Evolutionary conservation across 257 asterid species (phyloP), one percentile per base, ranked within the genome.

Genomic region (Lycium ferocissimum): DNA sequence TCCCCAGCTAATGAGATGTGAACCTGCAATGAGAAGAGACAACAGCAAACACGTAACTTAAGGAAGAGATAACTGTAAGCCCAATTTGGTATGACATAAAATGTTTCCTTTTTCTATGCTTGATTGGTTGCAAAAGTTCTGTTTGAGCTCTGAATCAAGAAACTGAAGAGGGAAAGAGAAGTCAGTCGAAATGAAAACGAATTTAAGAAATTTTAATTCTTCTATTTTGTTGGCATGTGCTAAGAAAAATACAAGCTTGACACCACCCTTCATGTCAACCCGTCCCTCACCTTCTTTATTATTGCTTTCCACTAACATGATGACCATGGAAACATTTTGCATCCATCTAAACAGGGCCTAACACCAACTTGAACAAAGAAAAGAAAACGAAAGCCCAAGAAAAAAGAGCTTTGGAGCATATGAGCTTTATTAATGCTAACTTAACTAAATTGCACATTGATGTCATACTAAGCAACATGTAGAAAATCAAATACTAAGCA

Each of bases 1-100:
- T 84, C 92, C 59, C 98, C 98, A 26, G 98, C 99, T 85, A 97
- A 91, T 84, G 99, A 95, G 88, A 92, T 91, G 91, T 97, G 99
- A 79, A 96, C 99, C 99, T 96, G 87, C 85, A 82, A 66, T 33
- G 57, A 59, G 58, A 56, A n/a, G n/a, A n/a, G n/a, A n/a, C n/a
- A n/a, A n/a, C n/a, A n/a, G n/a, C 40, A n/a, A 40, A 53, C 40
- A 63, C 4, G 2, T n/a, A 47, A 54, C 62, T 22, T 47, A 18
- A 81, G 18, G n/a, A n/a, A 1, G 70, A n/a, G 7, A 38, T 15
- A 18, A n/a, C 22, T 49, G 63, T 18, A 62, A 43, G 35, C 43
- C 18, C 35, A 63, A 82, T n/a, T 38, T 81, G 7, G 43, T n/a
- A 33, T 7, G 40, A 35, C 18, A n/a, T 14, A 12, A 57, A 80